Evolutionary conservation across 495 filamentous ascomycete genomes (phyloP), one percentile per base, ranked within the genome.

Genomic region (Melanomma pulvis-pyrius): DNA sequence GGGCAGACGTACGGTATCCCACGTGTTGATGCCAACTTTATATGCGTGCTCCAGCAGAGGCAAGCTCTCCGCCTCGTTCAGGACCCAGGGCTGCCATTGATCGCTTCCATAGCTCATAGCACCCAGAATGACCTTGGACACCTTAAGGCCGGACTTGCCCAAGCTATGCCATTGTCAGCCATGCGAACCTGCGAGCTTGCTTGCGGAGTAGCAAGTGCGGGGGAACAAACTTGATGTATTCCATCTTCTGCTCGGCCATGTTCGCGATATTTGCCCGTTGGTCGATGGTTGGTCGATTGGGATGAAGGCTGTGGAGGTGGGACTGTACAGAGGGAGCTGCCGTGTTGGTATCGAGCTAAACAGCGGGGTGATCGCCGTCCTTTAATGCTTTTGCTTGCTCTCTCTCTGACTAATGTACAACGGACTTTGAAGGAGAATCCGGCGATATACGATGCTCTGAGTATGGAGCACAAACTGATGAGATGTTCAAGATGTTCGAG

Each of bases 31-130:
- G 1, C 89, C 89, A 21, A 77, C 74, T 67, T 88, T 80, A 70
- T 86, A 91, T 59, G 86, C 88, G n/a, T 87, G 79, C 70, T 91
- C 85, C 46, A 92, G 82, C 26, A 91, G 75, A 2, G 85, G 85
- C 5, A 91, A 80, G 9, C 86, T 81, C 48, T 87, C 79, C 19
- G 81, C 86, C 73, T 90, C 88, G 48, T 81, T 77, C 21, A 87
- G 64, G 5, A 84, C 80, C 87, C 87, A 91, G 1, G 77, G 77
- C 46, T 81, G 76, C 82, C 82, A 85, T 39, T 79, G 52, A 1
- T 75, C 61, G 26, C 79, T 78, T 15, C 88, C 88, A 58, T 84
- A 87, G 67, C 81, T 84, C 88, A 91, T 91, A 63, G 84, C 83
- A 1, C 88, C 88, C 15, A 91, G 79, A 65, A 89, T 84, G 57